These are phyloP conservation scores for Phlebopus sp. DNA, from an alignment of 1,284 basidiomycete species.

Conservation along the genomic window DNA sequence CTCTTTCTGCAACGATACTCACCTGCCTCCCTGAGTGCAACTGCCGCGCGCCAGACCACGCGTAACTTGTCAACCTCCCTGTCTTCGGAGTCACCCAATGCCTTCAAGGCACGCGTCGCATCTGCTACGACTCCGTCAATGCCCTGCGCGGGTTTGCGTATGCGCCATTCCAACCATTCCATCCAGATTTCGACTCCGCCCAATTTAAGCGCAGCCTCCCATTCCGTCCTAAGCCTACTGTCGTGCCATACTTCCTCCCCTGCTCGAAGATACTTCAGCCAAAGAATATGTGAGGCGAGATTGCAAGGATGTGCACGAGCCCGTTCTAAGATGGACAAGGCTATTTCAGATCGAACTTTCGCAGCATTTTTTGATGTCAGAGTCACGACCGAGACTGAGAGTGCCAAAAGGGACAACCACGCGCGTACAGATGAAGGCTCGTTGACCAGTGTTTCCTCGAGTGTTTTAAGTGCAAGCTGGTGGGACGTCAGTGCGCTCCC, in stretches of 20 bases:
- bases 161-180: slow-evolving; percentile 76
- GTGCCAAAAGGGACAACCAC: slow-evolving; percentile 68
- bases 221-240: slow-evolving; percentile 56
- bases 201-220: slow-evolving; percentile 64
- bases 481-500: slow-evolving; percentile 46
- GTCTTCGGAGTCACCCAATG: slow-evolving; percentile 37
- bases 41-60: slow-evolving; percentile 67
- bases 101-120: slow-evolving; percentile 41
- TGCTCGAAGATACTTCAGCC: slow-evolving; percentile 63
- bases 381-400: slow-evolving; percentile 58
- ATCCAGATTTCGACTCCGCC: slow-evolving; percentile 58
- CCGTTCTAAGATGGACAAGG: slow-evolving; percentile 62
- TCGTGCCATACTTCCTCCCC: slow-evolving; percentile 71
- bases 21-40: slow-evolving; percentile 78
- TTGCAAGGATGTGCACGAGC: slow-evolving; percentile 60
- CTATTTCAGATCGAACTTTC: slow-evolving; percentile 65
- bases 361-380: slow-evolving; percentile 60
- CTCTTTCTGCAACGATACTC: slow-evolving; percentile 23
- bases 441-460: slow-evolving; percentile 53
- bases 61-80: slow-evolving; percentile 59
- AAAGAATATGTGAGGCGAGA: slow-evolving; percentile 45
- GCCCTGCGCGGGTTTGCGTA: slow-evolving; percentile 43
- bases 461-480: slow-evolving; percentile 52
- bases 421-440: slow-evolving; percentile 51
- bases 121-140: slow-evolving; percentile 53